These are phyloP conservation scores for Quercus cerris DNA, from an alignment of 306 rosid genomes.

Conservation along the genomic window DNA sequence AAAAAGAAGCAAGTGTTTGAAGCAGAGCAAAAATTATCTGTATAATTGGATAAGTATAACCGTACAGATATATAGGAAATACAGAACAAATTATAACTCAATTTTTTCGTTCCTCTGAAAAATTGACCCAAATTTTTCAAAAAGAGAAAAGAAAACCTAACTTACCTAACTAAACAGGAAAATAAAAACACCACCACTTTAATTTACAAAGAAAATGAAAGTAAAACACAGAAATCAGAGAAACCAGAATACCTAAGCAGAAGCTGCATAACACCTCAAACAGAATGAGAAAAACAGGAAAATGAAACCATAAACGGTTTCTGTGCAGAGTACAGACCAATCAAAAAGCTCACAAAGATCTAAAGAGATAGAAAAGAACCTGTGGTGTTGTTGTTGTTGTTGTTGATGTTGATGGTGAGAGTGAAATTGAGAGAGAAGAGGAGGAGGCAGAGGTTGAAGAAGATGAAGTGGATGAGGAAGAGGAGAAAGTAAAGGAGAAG, in stretches of 20 bases:
- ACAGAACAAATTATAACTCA: neutral
- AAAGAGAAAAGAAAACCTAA: conserved; percentile 6
- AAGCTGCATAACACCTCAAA: neutral
- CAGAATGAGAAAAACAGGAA: neutral
- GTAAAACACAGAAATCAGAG: neutral
- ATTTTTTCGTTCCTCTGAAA: neutral
- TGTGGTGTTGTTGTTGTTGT: conserved; percentile 10
- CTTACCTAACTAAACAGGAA: conserved; percentile 2
- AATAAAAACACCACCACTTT: neutral
- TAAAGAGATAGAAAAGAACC: conserved; percentile 33
- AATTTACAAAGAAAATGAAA: neutral
- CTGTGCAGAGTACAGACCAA: no score
- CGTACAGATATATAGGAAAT: neutral
- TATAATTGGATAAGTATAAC: no score
- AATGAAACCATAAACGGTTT: neutral
- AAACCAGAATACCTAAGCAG: neutral
- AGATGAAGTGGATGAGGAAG: conserved; percentile 18
- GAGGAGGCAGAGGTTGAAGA: conserved; percentile 27
- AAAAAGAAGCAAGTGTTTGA: no score
- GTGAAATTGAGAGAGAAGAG: conserved; percentile 25
- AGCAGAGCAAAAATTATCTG: no score
- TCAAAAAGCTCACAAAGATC: conserved; percentile 32
- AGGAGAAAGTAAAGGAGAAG: conserved; percentile 12
- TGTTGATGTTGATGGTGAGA: conserved; percentile 17
- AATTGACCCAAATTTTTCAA: neutral